Base-by-base conservation (phyloP, 2,329 filamentous ascomycete genomes). In the Rugonectria rugulosa region DNA sequence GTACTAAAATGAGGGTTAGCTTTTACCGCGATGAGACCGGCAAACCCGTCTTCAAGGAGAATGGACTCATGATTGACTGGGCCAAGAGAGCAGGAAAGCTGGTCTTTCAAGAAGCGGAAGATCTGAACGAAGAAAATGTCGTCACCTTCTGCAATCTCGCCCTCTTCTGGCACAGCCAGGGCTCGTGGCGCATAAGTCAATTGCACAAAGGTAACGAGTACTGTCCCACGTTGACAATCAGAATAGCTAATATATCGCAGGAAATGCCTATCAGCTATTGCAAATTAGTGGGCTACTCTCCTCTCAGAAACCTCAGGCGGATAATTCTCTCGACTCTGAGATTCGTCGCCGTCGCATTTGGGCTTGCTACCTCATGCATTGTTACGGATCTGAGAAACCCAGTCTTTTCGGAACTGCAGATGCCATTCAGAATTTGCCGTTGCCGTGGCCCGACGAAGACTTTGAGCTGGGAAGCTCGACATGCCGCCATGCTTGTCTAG, bases 131-230 rank as follows among this genome's bases (percentile, higher is more conserved):
- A 1, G 56, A 65, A 19, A 65, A 60, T 3, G n/a, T 65, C 0
- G 56, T 60, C 2, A 62, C 62, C 0, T 63, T 60, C 3, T 62
- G 38, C 19, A 65, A 62, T 4, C 37, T 65, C 12, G 45, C 62
- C 3, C 21, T 65, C 0, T 65, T 65, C 4, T 65, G 63, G 63
- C 55, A 65, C 8, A 65, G 62, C 3, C 58, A 65, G 4, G 63
- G 63, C 0, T 63, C 60, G 3, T 65, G 63, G 63, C 50, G 53
- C 2, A 58, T 58, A 12, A 63, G 62, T 2, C 56, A 65, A 17
- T 42, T 65, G 0, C 53, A 65, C n/a, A 65, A 62, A 27, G 62
- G 63, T 50, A 29, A 2, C n/a, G 4, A 0, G 11, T 3, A 23
- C 21, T 14, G 15, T n/a, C 6, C 27, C 19, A 19, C n/a, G 17